Percentiles rank a stretch among this genome's conserved stretches.
phyloP scores from a whole-genome alignment of 768 basidiomycete genomes.

The Psilocybe tampanensis region DNA sequence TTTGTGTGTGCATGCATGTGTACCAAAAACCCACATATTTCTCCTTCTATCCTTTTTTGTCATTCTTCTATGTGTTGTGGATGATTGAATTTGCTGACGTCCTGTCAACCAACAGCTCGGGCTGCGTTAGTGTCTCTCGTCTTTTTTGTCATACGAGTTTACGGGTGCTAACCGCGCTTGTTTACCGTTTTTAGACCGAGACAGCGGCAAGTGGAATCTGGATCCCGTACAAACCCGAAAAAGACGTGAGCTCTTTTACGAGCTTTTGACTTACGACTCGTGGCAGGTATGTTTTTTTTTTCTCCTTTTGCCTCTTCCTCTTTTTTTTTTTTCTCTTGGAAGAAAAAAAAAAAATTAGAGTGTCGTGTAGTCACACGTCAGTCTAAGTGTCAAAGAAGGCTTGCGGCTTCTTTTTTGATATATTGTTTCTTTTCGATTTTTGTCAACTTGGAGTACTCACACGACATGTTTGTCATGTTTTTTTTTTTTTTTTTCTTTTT shows the following conservation, averaged over 20 bases:
- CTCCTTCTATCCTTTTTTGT: too few species aligned
- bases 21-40: background rate
- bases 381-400: background rate
- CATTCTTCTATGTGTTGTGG: background rate
- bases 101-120: conserved; percentile 49
- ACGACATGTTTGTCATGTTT: conserved; percentile 1
- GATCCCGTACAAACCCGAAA: conserved; percentile 56
- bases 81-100: conserved; percentile 18
- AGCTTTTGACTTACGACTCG: conserved; percentile 67
- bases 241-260: conserved; percentile 64
- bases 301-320: background rate
- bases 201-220: conserved; percentile 67
- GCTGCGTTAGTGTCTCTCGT: conserved; percentile 53
- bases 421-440: background rate
- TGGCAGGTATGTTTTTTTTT: conserved; percentile 55
- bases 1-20: too few species aligned
- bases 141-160: background rate
- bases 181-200: conserved; percentile 51
- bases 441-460: background rate
- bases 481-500: conserved; percentile 1
- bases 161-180: background rate
- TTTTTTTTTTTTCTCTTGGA: too few species aligned
- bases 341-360: too few species aligned
- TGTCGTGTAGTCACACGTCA: background rate
- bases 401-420: background rate